Conservation (phyloP, 2,329 filamentous ascomycete genomes). For the Stachybotrys chlorohalonatus region DNA sequence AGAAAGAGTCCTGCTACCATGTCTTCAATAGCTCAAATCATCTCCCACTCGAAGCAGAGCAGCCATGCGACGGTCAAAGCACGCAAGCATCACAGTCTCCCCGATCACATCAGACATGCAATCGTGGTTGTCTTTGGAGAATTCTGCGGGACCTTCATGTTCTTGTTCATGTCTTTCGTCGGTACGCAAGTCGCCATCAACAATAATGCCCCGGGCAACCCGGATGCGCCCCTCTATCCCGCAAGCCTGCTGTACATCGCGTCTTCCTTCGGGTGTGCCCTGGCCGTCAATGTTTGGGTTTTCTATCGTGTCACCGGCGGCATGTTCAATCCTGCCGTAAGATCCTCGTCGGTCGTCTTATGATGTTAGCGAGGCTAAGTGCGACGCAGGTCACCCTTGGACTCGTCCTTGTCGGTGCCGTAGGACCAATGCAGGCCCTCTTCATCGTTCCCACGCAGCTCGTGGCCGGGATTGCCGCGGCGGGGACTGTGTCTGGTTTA, state of each 20-base stretch:
- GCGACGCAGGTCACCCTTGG: constrained; percentile 41
- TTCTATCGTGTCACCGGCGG: constrained; percentile 46
- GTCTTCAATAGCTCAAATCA: neutral
- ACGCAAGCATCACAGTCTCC: neutral
- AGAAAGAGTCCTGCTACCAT: neutral
- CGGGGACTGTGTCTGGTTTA: constrained; percentile 46
- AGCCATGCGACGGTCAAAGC: neutral
- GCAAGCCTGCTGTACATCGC: constrained; percentile 39
- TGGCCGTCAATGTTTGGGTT: constrained; percentile 46
- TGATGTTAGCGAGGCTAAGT: neutral
- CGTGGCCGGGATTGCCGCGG: constrained; percentile 48
- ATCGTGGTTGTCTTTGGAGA: constrained; percentile 36
- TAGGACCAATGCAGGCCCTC: constrained; percentile 41
- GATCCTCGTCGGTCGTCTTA: constrained; percentile 8
- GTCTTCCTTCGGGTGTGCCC: constrained; percentile 37
- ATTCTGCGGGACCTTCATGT: constrained; percentile 45
- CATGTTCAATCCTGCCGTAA: constrained; percentile 42
- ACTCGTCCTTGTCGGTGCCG: constrained; percentile 48
- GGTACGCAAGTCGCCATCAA: constrained; percentile 28
- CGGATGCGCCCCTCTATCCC: constrained; percentile 18
- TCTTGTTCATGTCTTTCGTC: constrained; percentile 35
- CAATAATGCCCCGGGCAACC: constrained; percentile 17
- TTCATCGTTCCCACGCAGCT: constrained; percentile 49
- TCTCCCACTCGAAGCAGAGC: neutral
- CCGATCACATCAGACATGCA: constrained; percentile 18